Evolutionary conservation across 75 land plant genomes (phyloP), one percentile per base, ranked within the genome.

Genomic region (Cupressus sempervirens): DNA sequence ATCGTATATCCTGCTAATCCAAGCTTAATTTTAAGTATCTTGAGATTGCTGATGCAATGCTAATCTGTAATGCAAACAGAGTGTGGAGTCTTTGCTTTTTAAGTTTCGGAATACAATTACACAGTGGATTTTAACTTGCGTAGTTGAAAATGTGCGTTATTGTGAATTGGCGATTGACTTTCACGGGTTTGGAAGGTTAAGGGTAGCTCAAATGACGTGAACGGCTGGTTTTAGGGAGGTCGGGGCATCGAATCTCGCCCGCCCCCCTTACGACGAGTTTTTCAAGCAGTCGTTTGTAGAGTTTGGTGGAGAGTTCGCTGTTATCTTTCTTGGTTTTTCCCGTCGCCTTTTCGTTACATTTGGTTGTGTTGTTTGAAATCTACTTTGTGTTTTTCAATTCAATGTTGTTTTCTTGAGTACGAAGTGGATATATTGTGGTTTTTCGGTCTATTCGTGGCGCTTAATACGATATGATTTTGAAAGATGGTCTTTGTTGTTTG

Each of bases 221-320:
- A 41, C 29, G 29, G 3, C 12, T 36, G 81, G 45, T 8, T 77
- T 26, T 38, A 41, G 81, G 81, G 48, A 43, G 81, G 81, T n/a
- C 50, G 10, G 81, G 81, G 81, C 81, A 77, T 43, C 13, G 29
- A 43, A 77, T 43, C 32, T 46, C 81, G 26, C 81, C 81, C 81
- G 29, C 48, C 43, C 81, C 81, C 80, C 46, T 11, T 40, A 3
- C 14, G 48, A 79, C 29, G 81, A 79, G 48, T 29, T 23, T 46
- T 43, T 79, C 26, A 30, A 79, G 13, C 13, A 23, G 11, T 79
- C 40, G 45, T 26, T 79, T 23, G 48, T 43, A 12, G 0, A 40
- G 10, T 76, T 76, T 76, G 79, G 45, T 18, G 45, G 45, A 76
- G 43, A 76, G 18, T 40, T 76, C 26, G 45, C 20, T 40, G 26